Evolutionary conservation across 257 asterid genomes (phyloP).

Genomic region (Solanum infundibuliforme): DNA sequence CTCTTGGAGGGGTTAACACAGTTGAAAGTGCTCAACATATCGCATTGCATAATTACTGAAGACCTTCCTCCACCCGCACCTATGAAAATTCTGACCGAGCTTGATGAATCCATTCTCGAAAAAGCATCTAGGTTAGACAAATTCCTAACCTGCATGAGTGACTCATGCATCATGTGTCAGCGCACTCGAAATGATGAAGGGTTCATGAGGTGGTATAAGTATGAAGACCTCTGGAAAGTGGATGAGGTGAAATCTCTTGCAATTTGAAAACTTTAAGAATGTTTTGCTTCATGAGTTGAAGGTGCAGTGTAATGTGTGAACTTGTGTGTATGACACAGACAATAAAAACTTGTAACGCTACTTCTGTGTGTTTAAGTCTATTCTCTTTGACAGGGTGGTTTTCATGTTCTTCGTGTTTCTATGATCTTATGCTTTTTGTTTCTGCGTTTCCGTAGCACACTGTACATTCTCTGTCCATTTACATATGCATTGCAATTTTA

Average conservation of each 20-base stretch:
- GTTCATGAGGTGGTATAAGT: conserved; percentile 71
- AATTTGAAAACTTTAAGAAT: conserved; percentile 17
- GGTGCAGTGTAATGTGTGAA: neutral
- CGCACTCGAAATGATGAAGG: conserved; percentile 62
- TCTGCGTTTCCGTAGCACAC: neutral
- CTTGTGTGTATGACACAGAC: neutral
- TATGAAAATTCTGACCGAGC: conserved; percentile 15
- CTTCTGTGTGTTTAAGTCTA: neutral
- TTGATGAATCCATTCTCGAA: conserved; percentile 37
- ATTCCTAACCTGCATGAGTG: conserved; percentile 48
- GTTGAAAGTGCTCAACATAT: conserved; percentile 72
- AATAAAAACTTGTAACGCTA: neutral
- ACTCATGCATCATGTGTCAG: conserved; percentile 55
- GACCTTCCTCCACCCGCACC: conserved; percentile 24
- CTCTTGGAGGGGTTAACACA: conserved; percentile 42
- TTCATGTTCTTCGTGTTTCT: neutral
- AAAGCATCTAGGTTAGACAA: conserved; percentile 30
- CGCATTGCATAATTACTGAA: conserved; percentile 56
- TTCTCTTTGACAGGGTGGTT: neutral
- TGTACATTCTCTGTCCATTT: neutral
- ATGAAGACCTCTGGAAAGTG: conserved; percentile 65
- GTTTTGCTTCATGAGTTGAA: neutral
- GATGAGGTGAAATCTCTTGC: conserved; percentile 71
- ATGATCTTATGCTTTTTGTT: neutral
- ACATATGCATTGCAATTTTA: neutral